Percentiles rank a stretch among this genome's conserved stretches.
Evolutionary conservation across 2,329 filamentous ascomycete species (phyloP).

Genomic region (Colletotrichum sp.): DNA sequence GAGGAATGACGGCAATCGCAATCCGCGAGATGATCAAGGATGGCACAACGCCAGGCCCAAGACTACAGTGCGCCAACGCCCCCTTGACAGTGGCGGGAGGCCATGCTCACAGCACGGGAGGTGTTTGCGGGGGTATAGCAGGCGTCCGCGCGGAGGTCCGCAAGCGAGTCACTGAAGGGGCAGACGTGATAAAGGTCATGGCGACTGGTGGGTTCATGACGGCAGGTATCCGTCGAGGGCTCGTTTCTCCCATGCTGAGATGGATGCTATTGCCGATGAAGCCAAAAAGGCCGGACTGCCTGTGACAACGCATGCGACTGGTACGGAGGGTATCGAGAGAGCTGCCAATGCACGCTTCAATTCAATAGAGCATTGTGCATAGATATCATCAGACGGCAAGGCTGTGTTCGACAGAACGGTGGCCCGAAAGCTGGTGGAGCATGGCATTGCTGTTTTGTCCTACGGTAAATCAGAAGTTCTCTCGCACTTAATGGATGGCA

Average conservation of each 20-base stretch:
- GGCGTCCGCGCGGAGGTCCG: neutral
- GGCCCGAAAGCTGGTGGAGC: neutral
- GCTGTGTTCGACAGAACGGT: fast-evolving
- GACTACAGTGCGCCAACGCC: neutral
- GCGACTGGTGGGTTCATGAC: neutral
- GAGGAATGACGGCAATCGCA: neutral
- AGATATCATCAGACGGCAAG: neutral
- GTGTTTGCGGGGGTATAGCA: neutral
- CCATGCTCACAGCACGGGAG: neutral
- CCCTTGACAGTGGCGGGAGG: neutral
- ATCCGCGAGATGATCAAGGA: neutral
- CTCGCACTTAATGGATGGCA: fast-evolving
- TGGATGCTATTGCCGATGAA: neutral
- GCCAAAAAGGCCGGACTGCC: neutral
- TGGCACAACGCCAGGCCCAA: fast-evolving
- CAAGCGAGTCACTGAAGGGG: neutral
- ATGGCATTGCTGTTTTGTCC: neutral
- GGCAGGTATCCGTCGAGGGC: neutral
- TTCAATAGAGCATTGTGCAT: neutral
- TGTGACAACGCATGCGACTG: neutral
- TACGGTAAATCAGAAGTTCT: neutral
- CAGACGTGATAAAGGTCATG: neutral
- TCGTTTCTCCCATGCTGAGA: neutral
- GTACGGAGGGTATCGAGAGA: neutral
- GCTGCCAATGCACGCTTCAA: neutral